Evolutionary conservation across 305 asterid species (phyloP).

Genomic region (Petunia hybrid): DNA sequence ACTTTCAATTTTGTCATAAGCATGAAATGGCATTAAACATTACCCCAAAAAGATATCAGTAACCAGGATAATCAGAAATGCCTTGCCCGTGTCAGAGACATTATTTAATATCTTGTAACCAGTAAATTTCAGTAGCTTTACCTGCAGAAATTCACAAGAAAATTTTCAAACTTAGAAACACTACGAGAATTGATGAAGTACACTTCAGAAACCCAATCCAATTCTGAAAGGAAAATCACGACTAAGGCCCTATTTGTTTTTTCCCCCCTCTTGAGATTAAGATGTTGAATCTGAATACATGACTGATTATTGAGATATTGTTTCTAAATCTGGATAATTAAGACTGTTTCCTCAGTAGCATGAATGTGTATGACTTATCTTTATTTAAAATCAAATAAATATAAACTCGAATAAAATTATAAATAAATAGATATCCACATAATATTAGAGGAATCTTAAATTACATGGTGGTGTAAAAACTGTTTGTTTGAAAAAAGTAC

Average conservation of each 20-base stretch:
- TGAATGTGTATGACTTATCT: background rate
- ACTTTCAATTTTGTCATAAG: background rate
- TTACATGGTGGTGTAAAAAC: background rate
- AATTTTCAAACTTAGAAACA: background rate
- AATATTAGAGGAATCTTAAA: slow-evolving; percentile 25
- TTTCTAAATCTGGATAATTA: background rate
- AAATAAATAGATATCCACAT: background rate
- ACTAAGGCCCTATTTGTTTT: background rate
- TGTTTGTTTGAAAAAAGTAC: slow-evolving; percentile 15
- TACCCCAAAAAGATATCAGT: slow-evolving; percentile 97
- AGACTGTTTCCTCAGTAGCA: background rate
- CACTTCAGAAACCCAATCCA: slow-evolving; percentile 17
- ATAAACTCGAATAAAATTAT: background rate
- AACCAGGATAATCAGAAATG: slow-evolving; percentile 80
- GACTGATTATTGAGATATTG: background rate
- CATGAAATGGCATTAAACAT: slow-evolving; percentile 28
- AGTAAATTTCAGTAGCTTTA: slow-evolving; percentile 92
- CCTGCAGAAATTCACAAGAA: slow-evolving; percentile 55
- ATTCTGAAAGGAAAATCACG: background rate
- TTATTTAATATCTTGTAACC: slow-evolving; percentile 89
- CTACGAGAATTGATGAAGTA: background rate
- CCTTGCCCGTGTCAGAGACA: slow-evolving; percentile 93
- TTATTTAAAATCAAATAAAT: background rate
- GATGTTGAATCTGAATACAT: background rate
- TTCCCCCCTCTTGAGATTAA: background rate